These are phyloP conservation scores for Lactarius pseudohatsudake DNA, from an alignment of 768 basidiomycete species.

Conservation along the genomic window DNA sequence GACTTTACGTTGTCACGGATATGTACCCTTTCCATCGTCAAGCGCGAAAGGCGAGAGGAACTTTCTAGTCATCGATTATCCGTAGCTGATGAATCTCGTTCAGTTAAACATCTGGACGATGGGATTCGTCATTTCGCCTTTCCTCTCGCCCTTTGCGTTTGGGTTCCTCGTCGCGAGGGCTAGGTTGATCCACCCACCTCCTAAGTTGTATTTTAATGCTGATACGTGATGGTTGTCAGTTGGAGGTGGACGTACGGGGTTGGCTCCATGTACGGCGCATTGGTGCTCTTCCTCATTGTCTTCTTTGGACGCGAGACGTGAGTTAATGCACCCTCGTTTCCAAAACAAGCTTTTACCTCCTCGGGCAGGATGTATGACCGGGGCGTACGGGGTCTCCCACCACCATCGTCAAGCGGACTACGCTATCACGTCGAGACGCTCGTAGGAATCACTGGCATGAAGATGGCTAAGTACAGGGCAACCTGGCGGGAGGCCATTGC, in stretches of 20 bases:
- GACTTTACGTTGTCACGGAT: conserved; percentile 60
- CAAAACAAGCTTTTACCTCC: conserved; percentile 9
- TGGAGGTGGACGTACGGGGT: conserved; percentile 72
- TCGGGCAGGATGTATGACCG: conserved; percentile 62
- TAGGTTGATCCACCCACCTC: conserved; percentile 33
- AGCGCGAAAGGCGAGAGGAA: conserved; percentile 52
- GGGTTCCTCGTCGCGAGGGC: conserved; percentile 65
- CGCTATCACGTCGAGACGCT: conserved; percentile 57
- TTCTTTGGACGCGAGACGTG: conserved; percentile 70
- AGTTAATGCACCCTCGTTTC: conserved; percentile 25
- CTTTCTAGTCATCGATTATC: background rate
- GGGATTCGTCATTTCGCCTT: conserved; percentile 67
- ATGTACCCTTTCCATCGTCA: conserved; percentile 70
- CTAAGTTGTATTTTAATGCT: background rate
- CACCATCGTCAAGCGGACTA: conserved; percentile 35
- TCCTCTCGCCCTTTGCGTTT: conserved; percentile 63
- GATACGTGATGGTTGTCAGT: conserved; percentile 29
- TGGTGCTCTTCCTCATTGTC: conserved; percentile 56
- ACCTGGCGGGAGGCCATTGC: conserved; percentile 49
- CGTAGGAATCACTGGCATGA: conserved; percentile 60
- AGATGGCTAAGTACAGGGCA: conserved; percentile 56
- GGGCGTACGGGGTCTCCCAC: conserved; percentile 40
- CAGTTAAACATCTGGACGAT: conserved; percentile 72
- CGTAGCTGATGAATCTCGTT: background rate
- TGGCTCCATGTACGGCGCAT: conserved; percentile 54